phyloP scores from a whole-genome alignment of 176 grass and related monocot genomes.

The Lolium rigidum region DNA sequence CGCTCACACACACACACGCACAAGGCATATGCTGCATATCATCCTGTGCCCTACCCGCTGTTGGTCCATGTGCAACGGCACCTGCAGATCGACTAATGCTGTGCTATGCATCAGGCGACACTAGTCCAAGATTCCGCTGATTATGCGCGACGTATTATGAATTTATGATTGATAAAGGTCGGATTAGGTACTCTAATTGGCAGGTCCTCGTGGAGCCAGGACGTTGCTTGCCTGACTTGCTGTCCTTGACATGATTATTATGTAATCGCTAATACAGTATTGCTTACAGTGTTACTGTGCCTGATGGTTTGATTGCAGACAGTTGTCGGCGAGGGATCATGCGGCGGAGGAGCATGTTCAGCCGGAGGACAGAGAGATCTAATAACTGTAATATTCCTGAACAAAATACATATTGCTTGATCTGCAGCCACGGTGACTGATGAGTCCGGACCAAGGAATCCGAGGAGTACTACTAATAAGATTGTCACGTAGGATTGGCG shows the following conservation, averaged over 20 bases:
- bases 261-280: background rate
- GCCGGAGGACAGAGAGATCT: background rate
- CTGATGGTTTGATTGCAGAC: background rate
- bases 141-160: background rate
- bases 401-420: constrained; percentile 35
- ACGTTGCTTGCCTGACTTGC: background rate
- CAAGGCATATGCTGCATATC: background rate
- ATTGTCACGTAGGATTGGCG: background rate
- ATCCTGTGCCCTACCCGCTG: constrained; percentile 15
- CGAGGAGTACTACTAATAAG: background rate
- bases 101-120: background rate
- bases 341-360: constrained; percentile 4
- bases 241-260: constrained; percentile 43
- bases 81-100: constrained; percentile 8
- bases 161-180: background rate
- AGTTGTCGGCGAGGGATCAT: background rate
- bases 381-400: background rate
- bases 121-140: constrained; percentile 43
- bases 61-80: background rate
- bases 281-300: background rate
- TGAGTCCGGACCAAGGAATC: constrained; percentile 33
- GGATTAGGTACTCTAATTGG: constrained; percentile 35
- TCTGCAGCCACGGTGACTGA: background rate
- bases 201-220: background rate
- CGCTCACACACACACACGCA: background rate